Evolutionary conservation across 306 rosid genomes (phyloP), one percentile per base, ranked within the genome.

Genomic region (Hippophae tibetana): DNA sequence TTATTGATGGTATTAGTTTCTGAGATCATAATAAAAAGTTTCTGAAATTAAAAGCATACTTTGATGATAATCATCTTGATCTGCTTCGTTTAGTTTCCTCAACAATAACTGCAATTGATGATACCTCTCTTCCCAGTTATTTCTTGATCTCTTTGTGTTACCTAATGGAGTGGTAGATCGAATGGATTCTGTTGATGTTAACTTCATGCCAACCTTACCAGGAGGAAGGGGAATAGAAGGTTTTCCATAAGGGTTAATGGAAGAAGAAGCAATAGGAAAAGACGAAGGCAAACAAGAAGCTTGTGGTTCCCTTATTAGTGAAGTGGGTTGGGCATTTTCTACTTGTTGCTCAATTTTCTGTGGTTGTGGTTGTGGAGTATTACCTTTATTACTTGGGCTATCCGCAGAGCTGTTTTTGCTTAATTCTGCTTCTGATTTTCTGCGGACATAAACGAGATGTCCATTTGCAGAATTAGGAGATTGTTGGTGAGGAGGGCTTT

Each of bases 371-470:
- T 4, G 38, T 25, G 60, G 61, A 77, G 66, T 62, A 65, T 78
- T 72, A 55, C 68, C 70, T 65, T 69, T 77, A 60, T 68, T 44
- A 71, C 72, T 84, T 52, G 74, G 46, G 63, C 67, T 84, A 73
- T 72, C 95, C 75, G 70, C 72, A 57, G 87, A 46, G 52, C 73
- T 74, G 61, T 65, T 80, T 77, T 84, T 92, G 66, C 82, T 76
- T 67, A 77, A 25, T 38, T 92, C 96, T 41, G 83, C 79, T 63
- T 92, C 98, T 6, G 95, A 77, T 67, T 87, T 92, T 78, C 98
- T 81, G 13, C 98, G 98, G 61, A 83, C 93, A 73, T 92, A 92
- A 58, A 92, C 98, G 62, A 87, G 98, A 72, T 76, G 95, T 47
- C 93, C 86, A 72, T 76, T 87, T 31, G 86, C 70, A 74, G 77